phyloP scores from a whole-genome alignment of 2,329 filamentous ascomycete species.

The Chaetothyriales sp. region DNA sequence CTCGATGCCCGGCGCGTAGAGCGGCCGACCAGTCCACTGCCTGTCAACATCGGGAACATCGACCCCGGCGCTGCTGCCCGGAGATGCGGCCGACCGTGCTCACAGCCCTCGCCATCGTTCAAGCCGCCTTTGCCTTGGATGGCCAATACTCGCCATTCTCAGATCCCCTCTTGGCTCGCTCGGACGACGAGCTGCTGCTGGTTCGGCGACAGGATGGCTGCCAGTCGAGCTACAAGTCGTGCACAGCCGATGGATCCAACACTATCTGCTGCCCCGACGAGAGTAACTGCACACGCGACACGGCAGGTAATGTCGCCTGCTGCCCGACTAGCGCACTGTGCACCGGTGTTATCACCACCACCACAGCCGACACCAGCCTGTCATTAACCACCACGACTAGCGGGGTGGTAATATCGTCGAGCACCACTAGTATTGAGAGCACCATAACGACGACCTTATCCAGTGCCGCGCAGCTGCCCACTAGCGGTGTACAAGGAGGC shows the following conservation, averaged over 20 bases:
- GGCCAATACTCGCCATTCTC: slow-evolving; percentile 10
- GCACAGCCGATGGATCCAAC: slow-evolving; percentile 38
- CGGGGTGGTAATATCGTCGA: slow-evolving; percentile 16
- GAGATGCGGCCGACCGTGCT: neutral
- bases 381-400: slow-evolving; percentile 14
- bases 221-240: slow-evolving; percentile 39
- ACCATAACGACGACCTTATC: slow-evolving; percentile 20
- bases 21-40: neutral
- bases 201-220: slow-evolving; percentile 26
- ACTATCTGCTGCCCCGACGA: slow-evolving; percentile 42
- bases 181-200: slow-evolving; percentile 9
- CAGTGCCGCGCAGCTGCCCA: slow-evolving; percentile 24
- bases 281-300: slow-evolving; percentile 43
- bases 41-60: neutral
- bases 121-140: slow-evolving; percentile 1
- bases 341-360: slow-evolving; percentile 38
- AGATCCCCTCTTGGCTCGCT: slow-evolving; percentile 8
- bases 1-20: neutral
- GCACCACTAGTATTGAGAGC: slow-evolving; percentile 21
- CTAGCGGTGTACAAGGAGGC: slow-evolving; percentile 23
- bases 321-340: slow-evolving; percentile 45
- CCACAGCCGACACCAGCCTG: slow-evolving; percentile 3
- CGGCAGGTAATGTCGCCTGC: slow-evolving; percentile 46
- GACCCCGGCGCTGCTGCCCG: neutral
- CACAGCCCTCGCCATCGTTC: slow-evolving; percentile 2